Conservation (phyloP, 805 yeast species). For the Wickerhamomyces strasburgensis region DNA sequence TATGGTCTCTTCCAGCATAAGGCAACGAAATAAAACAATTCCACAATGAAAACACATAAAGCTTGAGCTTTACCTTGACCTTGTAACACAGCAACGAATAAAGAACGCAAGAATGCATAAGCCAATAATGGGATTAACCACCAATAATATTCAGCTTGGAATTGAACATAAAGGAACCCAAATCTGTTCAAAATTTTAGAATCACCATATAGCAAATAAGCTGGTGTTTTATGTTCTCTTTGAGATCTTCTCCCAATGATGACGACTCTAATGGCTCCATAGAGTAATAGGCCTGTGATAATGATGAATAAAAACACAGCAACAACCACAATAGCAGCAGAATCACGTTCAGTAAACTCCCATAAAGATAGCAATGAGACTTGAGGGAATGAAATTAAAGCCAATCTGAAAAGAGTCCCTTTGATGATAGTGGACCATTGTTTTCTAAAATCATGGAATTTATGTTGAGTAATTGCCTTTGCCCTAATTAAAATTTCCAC, state of each 20-base stretch:
- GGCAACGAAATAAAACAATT: slow-evolving; percentile 60
- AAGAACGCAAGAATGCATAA: slow-evolving; percentile 68
- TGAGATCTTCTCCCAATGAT: slow-evolving; percentile 69
- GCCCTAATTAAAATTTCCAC: slow-evolving; percentile 60
- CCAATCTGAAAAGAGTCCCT: slow-evolving; percentile 82
- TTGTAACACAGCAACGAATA: slow-evolving; percentile 86
- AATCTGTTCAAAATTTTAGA: slow-evolving; percentile 72
- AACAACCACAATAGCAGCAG: slow-evolving; percentile 75
- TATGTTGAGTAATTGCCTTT: slow-evolving; percentile 51
- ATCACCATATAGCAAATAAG: slow-evolving; percentile 86
- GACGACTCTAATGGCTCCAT: slow-evolving; percentile 72
- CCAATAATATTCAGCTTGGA: slow-evolving; percentile 80
- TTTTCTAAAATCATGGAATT: slow-evolving; percentile 70
- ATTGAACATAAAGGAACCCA: slow-evolving; percentile 91
- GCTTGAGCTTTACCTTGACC: slow-evolving; percentile 77
- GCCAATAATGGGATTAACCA: slow-evolving; percentile 63
- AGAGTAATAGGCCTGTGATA: slow-evolving; percentile 52
- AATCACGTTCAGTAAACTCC: slow-evolving; percentile 82
- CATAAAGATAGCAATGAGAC: slow-evolving; percentile 75
- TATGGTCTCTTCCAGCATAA: slow-evolving; percentile 77
- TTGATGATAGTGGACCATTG: slow-evolving; percentile 84
- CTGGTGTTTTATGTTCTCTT: slow-evolving; percentile 79
- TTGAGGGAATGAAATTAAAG: slow-evolving; percentile 85
- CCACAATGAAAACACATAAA: slow-evolving; percentile 68
- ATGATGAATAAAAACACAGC: slow-evolving; percentile 68